A percentile compares a stretch with the other conserved stretches of the same genome.
Evolutionary conservation across 169 alveolate genomes (phyloP).

Genomic region (Plasmodium cynomolgi): DNA sequence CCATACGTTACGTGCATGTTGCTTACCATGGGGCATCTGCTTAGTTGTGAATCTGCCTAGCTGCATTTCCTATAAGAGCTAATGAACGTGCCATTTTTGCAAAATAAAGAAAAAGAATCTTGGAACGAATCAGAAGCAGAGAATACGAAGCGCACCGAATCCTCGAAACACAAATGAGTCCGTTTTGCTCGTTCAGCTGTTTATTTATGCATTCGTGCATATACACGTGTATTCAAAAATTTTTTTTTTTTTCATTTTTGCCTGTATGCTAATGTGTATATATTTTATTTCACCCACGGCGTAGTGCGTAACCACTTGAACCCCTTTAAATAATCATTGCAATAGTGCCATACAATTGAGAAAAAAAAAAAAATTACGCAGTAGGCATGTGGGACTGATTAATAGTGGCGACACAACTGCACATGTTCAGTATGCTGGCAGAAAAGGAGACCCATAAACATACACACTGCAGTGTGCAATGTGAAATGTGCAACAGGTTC

Average conservation of each 20-base stretch:
- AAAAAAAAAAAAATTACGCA: background rate
- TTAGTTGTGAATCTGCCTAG: background rate
- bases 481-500: background rate
- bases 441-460: background rate
- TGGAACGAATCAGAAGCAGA: background rate
- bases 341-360: background rate
- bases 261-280: background rate
- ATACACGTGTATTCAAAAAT: background rate
- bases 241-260: too few species aligned
- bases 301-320: background rate
- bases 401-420: background rate
- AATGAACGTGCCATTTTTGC: background rate
- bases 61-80: background rate
- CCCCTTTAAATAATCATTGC: background rate
- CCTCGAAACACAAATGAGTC: background rate
- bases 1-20: background rate
- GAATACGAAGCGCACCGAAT: background rate
- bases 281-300: background rate
- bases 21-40: background rate
- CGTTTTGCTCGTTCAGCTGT: background rate
- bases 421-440: background rate
- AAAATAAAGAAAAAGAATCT: background rate
- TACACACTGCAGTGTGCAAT: background rate
- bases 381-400: background rate
- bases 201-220: background rate